Evolutionary conservation across 768 basidiomycete genomes (phyloP).

Genomic region (Calocera viscosa): DNA sequence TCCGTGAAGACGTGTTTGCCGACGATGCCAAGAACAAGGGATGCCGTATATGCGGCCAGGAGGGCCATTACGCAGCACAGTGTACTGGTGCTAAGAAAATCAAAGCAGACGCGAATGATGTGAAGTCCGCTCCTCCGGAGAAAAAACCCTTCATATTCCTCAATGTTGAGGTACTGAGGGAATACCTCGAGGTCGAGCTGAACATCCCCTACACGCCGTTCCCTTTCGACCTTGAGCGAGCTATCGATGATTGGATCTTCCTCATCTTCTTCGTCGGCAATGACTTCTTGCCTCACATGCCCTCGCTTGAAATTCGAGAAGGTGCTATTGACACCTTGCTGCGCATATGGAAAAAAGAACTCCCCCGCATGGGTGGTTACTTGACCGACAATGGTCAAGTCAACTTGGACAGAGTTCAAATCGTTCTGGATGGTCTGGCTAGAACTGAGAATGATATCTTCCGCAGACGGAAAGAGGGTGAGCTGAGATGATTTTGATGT

Average conservation of each 20-base stretch:
- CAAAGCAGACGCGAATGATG: slow-evolving; percentile 41
- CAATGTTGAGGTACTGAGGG: slow-evolving; percentile 87
- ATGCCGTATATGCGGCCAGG: slow-evolving; percentile 87
- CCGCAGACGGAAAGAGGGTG: slow-evolving; percentile 79
- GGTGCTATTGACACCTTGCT: slow-evolving; percentile 96
- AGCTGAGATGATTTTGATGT: slow-evolving; percentile 22
- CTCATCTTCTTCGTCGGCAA: slow-evolving; percentile 99
- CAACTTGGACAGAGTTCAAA: slow-evolving; percentile 72
- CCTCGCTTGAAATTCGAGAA: slow-evolving; percentile 96
- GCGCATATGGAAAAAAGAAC: slow-evolving; percentile 87
- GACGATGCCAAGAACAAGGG: slow-evolving; percentile 58
- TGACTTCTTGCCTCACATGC: slow-evolving; percentile 96
- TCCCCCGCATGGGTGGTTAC: slow-evolving; percentile 95
- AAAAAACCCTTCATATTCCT: slow-evolving; percentile 99
- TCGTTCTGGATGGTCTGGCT: slow-evolving; percentile 94
- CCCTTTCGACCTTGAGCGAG: slow-evolving; percentile 86
- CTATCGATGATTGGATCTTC: slow-evolving; percentile 99
- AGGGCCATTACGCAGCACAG: slow-evolving; percentile 89
- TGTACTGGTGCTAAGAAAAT: slow-evolving; percentile 68
- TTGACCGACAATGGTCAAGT: slow-evolving; percentile 85
- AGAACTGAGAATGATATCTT: slow-evolving; percentile 93
- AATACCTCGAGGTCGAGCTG: slow-evolving; percentile 95
- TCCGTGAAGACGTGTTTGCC: slow-evolving; percentile 94
- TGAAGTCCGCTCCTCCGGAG: slow-evolving; percentile 38
- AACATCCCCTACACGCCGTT: slow-evolving; percentile 65